Percentiles rank a stretch among this genome's conserved stretches.
These are phyloP conservation scores for Pezicula rhizophila DNA, from an alignment of 2,329 filamentous ascomycete species.

Conservation along the genomic window DNA sequence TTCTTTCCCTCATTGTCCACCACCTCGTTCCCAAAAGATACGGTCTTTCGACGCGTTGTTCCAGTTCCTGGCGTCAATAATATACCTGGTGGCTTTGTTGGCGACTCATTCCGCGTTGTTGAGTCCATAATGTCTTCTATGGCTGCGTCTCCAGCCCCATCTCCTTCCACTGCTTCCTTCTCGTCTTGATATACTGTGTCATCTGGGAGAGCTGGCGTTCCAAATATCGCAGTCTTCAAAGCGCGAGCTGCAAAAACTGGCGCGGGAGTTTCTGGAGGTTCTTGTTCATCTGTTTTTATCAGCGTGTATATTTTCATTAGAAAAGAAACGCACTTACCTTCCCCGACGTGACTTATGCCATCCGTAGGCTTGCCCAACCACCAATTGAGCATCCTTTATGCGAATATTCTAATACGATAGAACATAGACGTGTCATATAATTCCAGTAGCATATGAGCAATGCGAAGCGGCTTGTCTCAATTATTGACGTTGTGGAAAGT, in stretches of 20 bases:
- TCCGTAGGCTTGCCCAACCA: slow-evolving; percentile 23
- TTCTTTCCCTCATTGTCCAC: slow-evolving; percentile 19
- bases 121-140: slow-evolving; percentile 20
- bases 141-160: slow-evolving; percentile 3
- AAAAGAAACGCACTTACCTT: slow-evolving; percentile 14
- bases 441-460: slow-evolving; percentile 5
- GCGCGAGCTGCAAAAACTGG: slow-evolving; percentile 62
- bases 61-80: slow-evolving; percentile 59
- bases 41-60: slow-evolving; percentile 54
- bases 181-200: slow-evolving; percentile 25
- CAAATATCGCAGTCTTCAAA: slow-evolving; percentile 58
- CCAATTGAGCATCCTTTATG: slow-evolving; percentile 26
- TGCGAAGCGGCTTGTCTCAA: background rate
- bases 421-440: background rate
- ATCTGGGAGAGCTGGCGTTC: slow-evolving; percentile 41
- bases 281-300: slow-evolving; percentile 24
- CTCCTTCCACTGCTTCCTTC: slow-evolving; percentile 15
- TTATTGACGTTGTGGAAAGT: background rate
- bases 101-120: slow-evolving; percentile 24
- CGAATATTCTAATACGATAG: background rate
- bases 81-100: slow-evolving; percentile 40
- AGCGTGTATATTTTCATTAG: slow-evolving; percentile 4
- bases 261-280: slow-evolving; percentile 58
- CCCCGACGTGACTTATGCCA: slow-evolving; percentile 9
- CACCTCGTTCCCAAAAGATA: slow-evolving; percentile 58